These are phyloP conservation scores for Sicyos edulis DNA, from an alignment of 306 rosid species.

Conservation along the genomic window DNA sequence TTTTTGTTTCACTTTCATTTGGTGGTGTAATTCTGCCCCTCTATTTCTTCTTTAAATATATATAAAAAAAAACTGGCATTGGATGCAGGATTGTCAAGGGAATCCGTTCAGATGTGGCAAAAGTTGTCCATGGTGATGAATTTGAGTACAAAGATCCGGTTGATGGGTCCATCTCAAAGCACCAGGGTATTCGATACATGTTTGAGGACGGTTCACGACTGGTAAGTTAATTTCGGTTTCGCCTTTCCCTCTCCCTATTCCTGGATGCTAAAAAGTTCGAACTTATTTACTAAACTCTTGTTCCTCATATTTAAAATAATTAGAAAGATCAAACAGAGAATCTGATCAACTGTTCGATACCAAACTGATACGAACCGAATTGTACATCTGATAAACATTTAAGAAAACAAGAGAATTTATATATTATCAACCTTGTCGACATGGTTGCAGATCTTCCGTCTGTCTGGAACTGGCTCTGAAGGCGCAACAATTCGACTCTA, in stretches of 20 bases:
- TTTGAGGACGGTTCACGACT: slow-evolving; percentile 97
- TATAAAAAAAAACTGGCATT: background rate
- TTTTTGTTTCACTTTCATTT: background rate
- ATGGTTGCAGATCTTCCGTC: slow-evolving; percentile 71
- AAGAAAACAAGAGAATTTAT: background rate
- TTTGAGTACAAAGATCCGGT: slow-evolving; percentile 94
- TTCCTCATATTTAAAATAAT: no score
- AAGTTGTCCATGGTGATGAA: slow-evolving; percentile 71
- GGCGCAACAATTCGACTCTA: slow-evolving; percentile 96
- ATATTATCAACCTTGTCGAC: slow-evolving; percentile 12
- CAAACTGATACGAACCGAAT: no score
- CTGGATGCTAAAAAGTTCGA: no score
- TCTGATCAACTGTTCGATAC: no score
- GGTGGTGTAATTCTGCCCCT: background rate
- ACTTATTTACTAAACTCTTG: no score
- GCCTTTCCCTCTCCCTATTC: no score
- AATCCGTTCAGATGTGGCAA: slow-evolving; percentile 61
- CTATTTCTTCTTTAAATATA: background rate
- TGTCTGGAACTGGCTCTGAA: slow-evolving; percentile 97
- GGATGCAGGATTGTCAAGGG: slow-evolving; percentile 61
- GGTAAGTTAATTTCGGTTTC: slow-evolving; percentile 29
- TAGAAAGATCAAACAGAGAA: no score
- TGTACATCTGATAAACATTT: background rate
- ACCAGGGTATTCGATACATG: slow-evolving; percentile 94
- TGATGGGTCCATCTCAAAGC: slow-evolving; percentile 85